These are phyloP conservation scores for Flaveria sonorensis DNA, from an alignment of 129 eudicot species.

Conservation along the genomic window DNA sequence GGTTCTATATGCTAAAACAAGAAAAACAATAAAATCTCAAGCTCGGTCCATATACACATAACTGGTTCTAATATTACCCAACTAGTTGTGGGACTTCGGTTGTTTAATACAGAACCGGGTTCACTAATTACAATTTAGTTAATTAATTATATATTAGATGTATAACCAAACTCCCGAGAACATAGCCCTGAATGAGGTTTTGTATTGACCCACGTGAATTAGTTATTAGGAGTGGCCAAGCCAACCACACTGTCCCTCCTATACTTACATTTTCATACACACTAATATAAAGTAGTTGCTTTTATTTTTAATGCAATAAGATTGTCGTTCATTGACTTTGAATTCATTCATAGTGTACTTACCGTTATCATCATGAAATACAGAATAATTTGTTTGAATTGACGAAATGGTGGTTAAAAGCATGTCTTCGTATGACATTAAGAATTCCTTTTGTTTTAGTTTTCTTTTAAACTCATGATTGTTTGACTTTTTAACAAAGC, in stretches of 20 bases:
- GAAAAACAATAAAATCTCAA: too few relatives aligned
- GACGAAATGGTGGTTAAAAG: conserved; percentile 15
- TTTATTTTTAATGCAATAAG: background rate
- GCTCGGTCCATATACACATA: too few relatives aligned
- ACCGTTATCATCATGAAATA: conserved; percentile 2
- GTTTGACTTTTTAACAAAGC: background rate
- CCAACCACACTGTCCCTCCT: background rate
- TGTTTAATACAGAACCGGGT: too few relatives aligned
- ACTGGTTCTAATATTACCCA: too few relatives aligned
- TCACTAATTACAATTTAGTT: too few relatives aligned
- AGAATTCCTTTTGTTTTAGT: conserved; percentile 10
- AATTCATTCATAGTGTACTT: background rate
- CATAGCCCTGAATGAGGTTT: too few relatives aligned
- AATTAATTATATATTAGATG: too few relatives aligned
- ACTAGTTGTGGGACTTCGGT: too few relatives aligned
- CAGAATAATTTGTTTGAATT: conserved; percentile 16
- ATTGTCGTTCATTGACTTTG: conserved; percentile 1
- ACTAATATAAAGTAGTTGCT: background rate
- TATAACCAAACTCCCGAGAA: too few relatives aligned
- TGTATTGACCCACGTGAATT: too few relatives aligned
- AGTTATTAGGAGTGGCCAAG: too few relatives aligned
- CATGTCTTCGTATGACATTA: conserved; percentile 13
- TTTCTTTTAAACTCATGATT: conserved; percentile 10
- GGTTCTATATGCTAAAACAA: too few relatives aligned
- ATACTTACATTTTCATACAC: background rate